A percentile compares a stretch with the other conserved stretches of the same genome.
phyloP scores from a whole-genome alignment of 805 yeast genomes.

The Hanseniaspora mollemarum region DNA sequence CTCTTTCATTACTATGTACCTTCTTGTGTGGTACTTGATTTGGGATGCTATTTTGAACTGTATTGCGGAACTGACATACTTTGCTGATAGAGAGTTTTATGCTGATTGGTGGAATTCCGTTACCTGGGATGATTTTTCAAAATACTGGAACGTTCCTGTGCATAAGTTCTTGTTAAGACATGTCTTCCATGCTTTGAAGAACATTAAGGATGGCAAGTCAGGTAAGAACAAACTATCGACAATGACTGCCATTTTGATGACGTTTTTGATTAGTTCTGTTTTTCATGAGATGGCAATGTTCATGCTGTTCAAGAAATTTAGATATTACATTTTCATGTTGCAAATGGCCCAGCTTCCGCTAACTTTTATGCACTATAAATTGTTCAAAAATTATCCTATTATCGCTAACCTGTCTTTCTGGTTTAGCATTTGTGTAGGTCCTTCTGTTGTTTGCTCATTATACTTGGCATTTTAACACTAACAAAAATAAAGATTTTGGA shows the following conservation, averaged over 20 bases:
- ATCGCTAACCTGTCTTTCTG: constrained; percentile 79
- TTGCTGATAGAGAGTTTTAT: constrained; percentile 85
- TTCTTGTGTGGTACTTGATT: constrained; percentile 73
- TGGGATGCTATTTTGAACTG: constrained; percentile 92
- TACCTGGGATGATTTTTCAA: constrained; percentile 84
- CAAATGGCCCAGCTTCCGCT: constrained; percentile 87
- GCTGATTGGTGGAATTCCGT: constrained; percentile 97
- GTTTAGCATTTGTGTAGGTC: constrained; percentile 84
- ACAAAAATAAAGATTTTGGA: too few relatives aligned
- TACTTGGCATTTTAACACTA: constrained; percentile 55
- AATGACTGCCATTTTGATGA: constrained; percentile 57
- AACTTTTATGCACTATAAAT: constrained; percentile 48
- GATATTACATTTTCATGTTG: constrained; percentile 68
- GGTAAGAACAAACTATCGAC: constrained; percentile 49
- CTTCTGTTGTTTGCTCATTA: constrained; percentile 73
- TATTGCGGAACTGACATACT: constrained; percentile 75
- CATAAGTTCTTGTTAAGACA: constrained; percentile 82
- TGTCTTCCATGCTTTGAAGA: constrained; percentile 67
- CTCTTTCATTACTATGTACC: constrained; percentile 61
- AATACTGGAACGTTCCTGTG: constrained; percentile 92
- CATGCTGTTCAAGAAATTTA: constrained; percentile 62
- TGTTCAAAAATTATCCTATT: constrained; percentile 43
- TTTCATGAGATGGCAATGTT: constrained; percentile 91
- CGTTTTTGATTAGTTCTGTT: constrained; percentile 67
- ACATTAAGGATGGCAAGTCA: constrained; percentile 7